Base-by-base conservation (phyloP, 257 asterid genomes). In the Ligustrum vulgare region DNA sequence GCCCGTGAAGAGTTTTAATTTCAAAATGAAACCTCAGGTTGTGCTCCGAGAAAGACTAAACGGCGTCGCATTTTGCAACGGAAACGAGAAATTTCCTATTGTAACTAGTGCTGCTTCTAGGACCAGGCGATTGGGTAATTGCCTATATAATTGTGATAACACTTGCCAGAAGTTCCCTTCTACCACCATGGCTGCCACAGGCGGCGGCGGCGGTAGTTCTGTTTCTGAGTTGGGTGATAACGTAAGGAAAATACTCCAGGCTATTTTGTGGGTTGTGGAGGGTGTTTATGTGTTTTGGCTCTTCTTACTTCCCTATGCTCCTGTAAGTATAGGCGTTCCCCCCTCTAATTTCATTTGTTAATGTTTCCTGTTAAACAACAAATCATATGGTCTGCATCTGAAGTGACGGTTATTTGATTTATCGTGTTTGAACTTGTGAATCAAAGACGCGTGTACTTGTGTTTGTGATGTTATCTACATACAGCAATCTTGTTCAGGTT, bases 231-330 rank as follows among this genome's bases (percentile, higher is more conserved):
- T 82, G 75, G 88, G 88, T 66, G 95, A 82, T 67, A 77, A 72
- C 72, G 77, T 78, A 16, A 79, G 89, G 86, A 91, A 78, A 68
- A 67, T 85, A 22, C 68, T 85, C 31, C 92, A 84, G 76, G 69
- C 78, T 62, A n/a, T 79, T 41, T 78, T 94, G 43, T 94, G 98
- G 98, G 47, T 71, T 63, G 87, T 89, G 3, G 98, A 89, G 72
- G 90, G 90, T 10, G 87, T 87, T 70, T 37, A 37, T 37, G 43
- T 37, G 43, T 37, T 89, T 70, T 94, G 98, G 98, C 98, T 92
- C 77, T 94, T 92, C 87, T 83, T 92, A 69, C 98, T 94, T 65
- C 98, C 98, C 58, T 91, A 87, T 82, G 98, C 98, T 75, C 98
- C 98, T 41, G 98, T 94, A 84, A 82, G 89, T 64, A 20, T 6